These are phyloP conservation scores for Nicotiana sylvestris DNA, from an alignment of 257 asterid species.

Conservation along the genomic window DNA sequence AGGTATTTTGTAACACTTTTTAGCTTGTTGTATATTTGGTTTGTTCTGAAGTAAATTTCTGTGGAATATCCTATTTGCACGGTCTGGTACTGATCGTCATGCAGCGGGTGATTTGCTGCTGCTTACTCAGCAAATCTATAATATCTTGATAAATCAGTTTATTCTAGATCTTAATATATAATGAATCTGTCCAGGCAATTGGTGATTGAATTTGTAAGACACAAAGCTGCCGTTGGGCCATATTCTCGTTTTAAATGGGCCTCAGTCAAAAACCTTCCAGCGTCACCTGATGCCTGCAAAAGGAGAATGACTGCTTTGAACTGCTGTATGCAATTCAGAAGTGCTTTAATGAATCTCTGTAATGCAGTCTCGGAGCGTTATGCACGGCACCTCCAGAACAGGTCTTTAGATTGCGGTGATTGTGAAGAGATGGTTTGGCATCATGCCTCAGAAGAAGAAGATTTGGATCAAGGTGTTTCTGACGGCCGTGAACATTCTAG, in stretches of 20 bases:
- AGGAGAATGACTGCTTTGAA: constrained; percentile 77
- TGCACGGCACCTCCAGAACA: constrained; percentile 53
- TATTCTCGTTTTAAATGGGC: constrained; percentile 61
- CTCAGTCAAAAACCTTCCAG: constrained; percentile 75
- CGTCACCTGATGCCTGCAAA: constrained; percentile 65
- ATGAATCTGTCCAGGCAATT: constrained; percentile 42
- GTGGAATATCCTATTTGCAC: not conserved
- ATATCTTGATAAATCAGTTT: not conserved
- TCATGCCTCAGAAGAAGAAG: not conserved
- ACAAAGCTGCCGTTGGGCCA: constrained; percentile 76
- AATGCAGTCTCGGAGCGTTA: constrained; percentile 58
- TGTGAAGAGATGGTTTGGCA: constrained; percentile 22
- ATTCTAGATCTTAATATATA: not conserved
- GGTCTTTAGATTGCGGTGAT: constrained; percentile 30
- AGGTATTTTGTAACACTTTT: not conserved
- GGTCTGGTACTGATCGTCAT: not conserved
- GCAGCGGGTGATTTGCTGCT: not conserved
- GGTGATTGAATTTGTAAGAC: constrained; percentile 68
- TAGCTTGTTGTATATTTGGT: not conserved
- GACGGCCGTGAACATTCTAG: constrained; percentile 15
- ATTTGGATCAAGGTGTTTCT: constrained; percentile 5
- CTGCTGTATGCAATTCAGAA: constrained; percentile 44
- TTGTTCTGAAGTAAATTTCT: not conserved
- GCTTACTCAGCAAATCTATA: not conserved
- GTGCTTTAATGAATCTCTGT: constrained; percentile 64